These are phyloP conservation scores for Vanrija humicola DNA, from an alignment of 1,284 basidiomycete genomes.

Conservation along the genomic window DNA sequence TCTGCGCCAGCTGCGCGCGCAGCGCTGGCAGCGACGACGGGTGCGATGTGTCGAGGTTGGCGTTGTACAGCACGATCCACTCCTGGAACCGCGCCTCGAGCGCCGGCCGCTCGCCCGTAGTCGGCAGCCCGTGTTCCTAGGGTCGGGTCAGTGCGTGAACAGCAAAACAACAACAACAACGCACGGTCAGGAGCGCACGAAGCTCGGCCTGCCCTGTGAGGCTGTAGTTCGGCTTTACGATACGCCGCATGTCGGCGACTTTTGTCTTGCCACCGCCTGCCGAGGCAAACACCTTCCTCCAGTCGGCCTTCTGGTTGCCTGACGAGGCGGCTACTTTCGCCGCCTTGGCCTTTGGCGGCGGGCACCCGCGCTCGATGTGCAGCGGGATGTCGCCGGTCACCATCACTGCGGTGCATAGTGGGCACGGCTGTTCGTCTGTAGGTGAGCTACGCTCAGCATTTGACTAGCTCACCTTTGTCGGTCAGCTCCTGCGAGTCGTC, in stretches of 20 bases:
- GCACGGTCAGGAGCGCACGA: conserved; percentile 27
- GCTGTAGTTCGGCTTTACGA: conserved; percentile 47
- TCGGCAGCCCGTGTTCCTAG: conserved; percentile 38
- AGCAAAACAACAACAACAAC: neutral
- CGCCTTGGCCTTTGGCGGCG: conserved; percentile 26
- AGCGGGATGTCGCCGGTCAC: conserved; percentile 36
- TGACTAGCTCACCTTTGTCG: conserved; percentile 33
- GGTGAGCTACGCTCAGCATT: neutral
- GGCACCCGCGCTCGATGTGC: conserved; percentile 46
- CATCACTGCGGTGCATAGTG: conserved; percentile 35
- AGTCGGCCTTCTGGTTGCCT: conserved; percentile 42
- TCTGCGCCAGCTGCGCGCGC: conserved; percentile 31
- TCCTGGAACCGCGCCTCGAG: conserved; percentile 40
- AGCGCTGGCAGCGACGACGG: conserved; percentile 38
- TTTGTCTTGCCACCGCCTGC: conserved; percentile 21
- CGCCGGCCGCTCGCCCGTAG: conserved; percentile 35
- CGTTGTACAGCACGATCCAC: conserved; percentile 47
- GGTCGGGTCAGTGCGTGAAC: conserved; percentile 1
- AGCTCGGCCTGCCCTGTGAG: conserved; percentile 39
- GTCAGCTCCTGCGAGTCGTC: conserved; percentile 26
- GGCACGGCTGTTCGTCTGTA: conserved; percentile 40
- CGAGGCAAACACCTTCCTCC: conserved; percentile 46
- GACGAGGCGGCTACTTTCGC: conserved; percentile 7
- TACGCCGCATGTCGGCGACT: conserved; percentile 34
- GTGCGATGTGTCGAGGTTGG: conserved; percentile 46